Evolutionary conservation across 2,329 filamentous ascomycete genomes (phyloP).

Genomic region (Xylariales sp.): DNA sequence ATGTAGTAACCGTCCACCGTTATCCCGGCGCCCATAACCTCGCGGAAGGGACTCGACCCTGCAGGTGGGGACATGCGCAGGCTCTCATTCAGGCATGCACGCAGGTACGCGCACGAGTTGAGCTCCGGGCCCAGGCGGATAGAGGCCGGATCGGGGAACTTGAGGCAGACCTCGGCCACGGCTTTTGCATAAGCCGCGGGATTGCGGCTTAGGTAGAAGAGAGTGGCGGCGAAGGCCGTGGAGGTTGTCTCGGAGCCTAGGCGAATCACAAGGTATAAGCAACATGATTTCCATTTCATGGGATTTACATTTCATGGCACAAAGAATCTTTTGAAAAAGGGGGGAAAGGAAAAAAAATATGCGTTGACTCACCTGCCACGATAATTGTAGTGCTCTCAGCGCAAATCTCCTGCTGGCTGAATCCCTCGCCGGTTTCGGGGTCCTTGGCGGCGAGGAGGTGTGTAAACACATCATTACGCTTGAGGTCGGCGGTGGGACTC

Average conservation of each 20-base stretch:
- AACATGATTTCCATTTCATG: too few relatives aligned
- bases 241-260: slow-evolving; percentile 9
- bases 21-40: slow-evolving; percentile 1
- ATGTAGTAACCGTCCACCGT: slow-evolving; percentile 6
- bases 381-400: slow-evolving; percentile 9
- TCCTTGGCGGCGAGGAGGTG: slow-evolving; percentile 6
- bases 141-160: slow-evolving; percentile 6
- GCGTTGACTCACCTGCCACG: too few relatives aligned
- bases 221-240: slow-evolving; percentile 1
- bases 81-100: slow-evolving; percentile 10
- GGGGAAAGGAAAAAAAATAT: too few relatives aligned
- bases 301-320: too few relatives aligned
- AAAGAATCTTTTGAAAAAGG: too few relatives aligned
- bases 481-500: too few relatives aligned
- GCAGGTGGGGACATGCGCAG: slow-evolving; percentile 10
- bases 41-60: slow-evolving; percentile 7
- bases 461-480: slow-evolving; percentile 8
- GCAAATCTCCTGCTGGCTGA: slow-evolving; percentile 6
- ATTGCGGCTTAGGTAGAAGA: slow-evolving; percentile 9
- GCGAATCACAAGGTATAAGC: too few relatives aligned
- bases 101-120: slow-evolving; percentile 8
- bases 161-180: slow-evolving; percentile 9
- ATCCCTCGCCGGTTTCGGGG: slow-evolving; percentile 9
- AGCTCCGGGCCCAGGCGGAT: slow-evolving; percentile 8
- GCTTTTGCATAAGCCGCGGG: slow-evolving; percentile 5